Percentiles rank a stretch among this genome's conserved stretches.
Conservation (phyloP, 2,329 filamentous ascomycete species). For the Cladophialophora bantiana region DNA sequence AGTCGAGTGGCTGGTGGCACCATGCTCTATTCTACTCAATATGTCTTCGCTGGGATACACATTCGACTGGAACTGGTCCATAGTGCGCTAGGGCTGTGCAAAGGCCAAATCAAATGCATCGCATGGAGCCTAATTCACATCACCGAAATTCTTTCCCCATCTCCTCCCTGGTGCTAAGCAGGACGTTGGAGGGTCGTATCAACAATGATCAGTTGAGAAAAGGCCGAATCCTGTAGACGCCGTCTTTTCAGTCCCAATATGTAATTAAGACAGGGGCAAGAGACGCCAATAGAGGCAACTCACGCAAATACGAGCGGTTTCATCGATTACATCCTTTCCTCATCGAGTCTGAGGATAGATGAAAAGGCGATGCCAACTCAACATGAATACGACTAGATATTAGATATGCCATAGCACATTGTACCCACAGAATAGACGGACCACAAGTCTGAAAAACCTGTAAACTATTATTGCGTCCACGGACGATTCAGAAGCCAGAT, state of each 20-base stretch:
- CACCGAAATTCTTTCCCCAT: neutral
- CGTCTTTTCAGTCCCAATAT: neutral
- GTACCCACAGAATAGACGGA: no score
- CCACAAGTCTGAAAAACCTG: no score
- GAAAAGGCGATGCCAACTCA: neutral
- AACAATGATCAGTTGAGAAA: neutral
- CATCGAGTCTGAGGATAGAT: neutral
- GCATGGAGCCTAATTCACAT: neutral
- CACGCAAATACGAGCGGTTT: neutral
- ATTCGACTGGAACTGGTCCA: neutral
- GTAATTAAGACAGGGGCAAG: neutral
- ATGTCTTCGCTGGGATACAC: neutral
- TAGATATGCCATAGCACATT: neutral
- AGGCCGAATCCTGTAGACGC: neutral
- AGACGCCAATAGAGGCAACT: neutral
- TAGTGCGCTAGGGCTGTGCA: no score
- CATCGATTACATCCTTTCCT: neutral
- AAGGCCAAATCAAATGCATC: neutral
- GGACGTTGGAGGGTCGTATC: neutral
- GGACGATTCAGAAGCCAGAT: no score
- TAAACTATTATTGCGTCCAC: no score
- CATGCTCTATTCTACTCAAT: neutral
- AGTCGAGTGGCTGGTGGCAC: neutral
- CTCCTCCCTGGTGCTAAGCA: neutral
- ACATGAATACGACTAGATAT: neutral